These are phyloP conservation scores for Cyberlindnera xylosilytica DNA, from an alignment of 805 yeast species.

Conservation along the genomic window DNA sequence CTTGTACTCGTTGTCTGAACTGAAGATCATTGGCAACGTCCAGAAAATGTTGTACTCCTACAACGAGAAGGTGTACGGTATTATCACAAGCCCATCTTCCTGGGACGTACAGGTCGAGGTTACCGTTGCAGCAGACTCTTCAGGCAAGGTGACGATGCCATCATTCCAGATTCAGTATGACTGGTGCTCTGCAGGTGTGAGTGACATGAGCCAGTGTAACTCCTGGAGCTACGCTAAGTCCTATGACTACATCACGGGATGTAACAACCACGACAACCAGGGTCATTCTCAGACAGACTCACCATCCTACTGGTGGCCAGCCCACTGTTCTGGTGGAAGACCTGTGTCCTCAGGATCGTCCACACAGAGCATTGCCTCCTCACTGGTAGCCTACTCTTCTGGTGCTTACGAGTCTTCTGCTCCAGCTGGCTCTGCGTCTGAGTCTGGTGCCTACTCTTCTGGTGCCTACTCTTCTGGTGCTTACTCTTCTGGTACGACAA, in stretches of 20 bases:
- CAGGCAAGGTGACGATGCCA: slow-evolving; percentile 14
- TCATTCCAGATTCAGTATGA: slow-evolving; percentile 23
- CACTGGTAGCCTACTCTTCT: background rate
- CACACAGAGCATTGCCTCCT: background rate
- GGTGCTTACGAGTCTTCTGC: background rate
- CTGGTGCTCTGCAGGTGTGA: slow-evolving; percentile 26
- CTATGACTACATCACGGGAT: slow-evolving; percentile 25
- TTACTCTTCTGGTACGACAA: background rate
- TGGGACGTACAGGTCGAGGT: slow-evolving; percentile 14
- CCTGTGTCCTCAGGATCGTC: background rate
- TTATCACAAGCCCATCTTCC: slow-evolving; percentile 8
- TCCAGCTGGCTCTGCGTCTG: slow-evolving; percentile 1
- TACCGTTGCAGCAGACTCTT: background rate
- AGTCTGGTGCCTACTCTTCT: slow-evolving; percentile 1
- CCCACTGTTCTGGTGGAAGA: background rate
- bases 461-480: slow-evolving; percentile 1
- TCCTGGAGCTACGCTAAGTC: slow-evolving; percentile 20
- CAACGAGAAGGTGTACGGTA: slow-evolving; percentile 7
- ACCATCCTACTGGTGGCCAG: background rate
- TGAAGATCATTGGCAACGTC: slow-evolving; percentile 19
- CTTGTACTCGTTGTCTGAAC: slow-evolving; percentile 8
- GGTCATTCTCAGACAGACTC: background rate
- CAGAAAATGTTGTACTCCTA: slow-evolving; percentile 12
- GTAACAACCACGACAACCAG: slow-evolving; percentile 14
- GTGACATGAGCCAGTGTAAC: slow-evolving; percentile 19